Evolutionary conservation across 2,329 filamentous ascomycete species (phyloP), one percentile per base, ranked within the genome.

Genomic region (Dactylellina parvicollis): DNA sequence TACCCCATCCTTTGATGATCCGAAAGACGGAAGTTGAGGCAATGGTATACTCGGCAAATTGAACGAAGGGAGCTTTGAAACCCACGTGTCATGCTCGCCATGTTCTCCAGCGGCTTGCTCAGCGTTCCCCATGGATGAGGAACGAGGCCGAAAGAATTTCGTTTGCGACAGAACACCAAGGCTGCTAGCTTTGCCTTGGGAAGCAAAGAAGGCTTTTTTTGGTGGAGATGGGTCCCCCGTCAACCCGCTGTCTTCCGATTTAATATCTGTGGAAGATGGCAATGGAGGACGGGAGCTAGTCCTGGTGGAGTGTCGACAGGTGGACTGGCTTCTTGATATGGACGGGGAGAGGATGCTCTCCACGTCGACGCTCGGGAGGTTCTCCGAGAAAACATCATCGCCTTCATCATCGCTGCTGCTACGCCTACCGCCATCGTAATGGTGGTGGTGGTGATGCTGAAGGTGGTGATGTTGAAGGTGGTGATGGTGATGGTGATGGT

Each of bases 341-440:
- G 76, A 66, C n/a, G 76, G 76, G 4, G 75, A 69, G 42, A 77
- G 72, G 26, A 78, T 60, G 40, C 73, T 75, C 16, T 75, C 75
- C 0, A 72, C 77, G 38, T 77, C 76, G n/a, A 72, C 65, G 3
- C 49, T 32, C 12, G 66, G 66, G 14, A 71, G 49, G 42, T 40
- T 34, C 10, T 62, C 50, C 30, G 47, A 52, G 24, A 71, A 61
- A 26, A 52, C 49, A 52, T 71, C 66, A 10, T 62, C 66, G 36
- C 34, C 57, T 14, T 56, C 59, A 8, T 71, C 66, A 9, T 71
- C 66, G 30, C 64, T 69, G 22, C 46, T 69, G 36, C 57, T 61
- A 2, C 26, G 50, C 9, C 14, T 28, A 54, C 20, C 36, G 20
- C 32, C 20, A 54, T 69, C 47, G 22, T 60, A 32, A 26, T 52